phyloP scores from a whole-genome alignment of 257 asterid species.

The Agastache rugosa region DNA sequence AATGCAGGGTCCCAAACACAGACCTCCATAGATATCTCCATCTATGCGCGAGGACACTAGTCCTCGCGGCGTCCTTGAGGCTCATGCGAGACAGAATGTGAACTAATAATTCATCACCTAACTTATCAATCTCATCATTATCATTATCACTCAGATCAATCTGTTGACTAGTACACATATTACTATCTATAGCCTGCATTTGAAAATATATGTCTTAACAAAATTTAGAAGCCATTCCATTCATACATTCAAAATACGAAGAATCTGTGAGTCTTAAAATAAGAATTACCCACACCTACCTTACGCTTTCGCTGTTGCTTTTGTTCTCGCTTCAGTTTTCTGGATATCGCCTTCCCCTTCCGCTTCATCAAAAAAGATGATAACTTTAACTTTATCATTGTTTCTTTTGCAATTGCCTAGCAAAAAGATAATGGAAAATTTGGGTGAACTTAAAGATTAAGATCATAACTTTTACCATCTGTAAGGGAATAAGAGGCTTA shows the following conservation, averaged over 20 bases:
- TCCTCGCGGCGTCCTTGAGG: constrained; percentile 23
- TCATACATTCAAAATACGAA: not conserved
- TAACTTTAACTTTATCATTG: not conserved
- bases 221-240: not conserved
- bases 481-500: too few species aligned
- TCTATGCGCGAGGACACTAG: constrained; percentile 24
- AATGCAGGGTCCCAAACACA: not conserved
- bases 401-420: not conserved
- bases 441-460: too few species aligned
- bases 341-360: not conserved
- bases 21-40: constrained; percentile 21
- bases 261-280: not conserved
- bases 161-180: too few species aligned
- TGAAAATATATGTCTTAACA: not conserved
- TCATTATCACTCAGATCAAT: too few species aligned
- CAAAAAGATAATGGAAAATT: too few species aligned
- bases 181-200: not conserved
- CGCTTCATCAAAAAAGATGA: not conserved
- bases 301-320: too few species aligned
- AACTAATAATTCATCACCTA: constrained; percentile 23
- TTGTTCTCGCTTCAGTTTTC: not conserved
- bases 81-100: constrained; percentile 19
- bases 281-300: too few species aligned
- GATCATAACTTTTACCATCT: not conserved
- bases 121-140: not conserved